Percentiles rank a stretch among this genome's conserved stretches.
Evolutionary conservation across 2,329 filamentous ascomycete species (phyloP).

Genomic region (Botrytis tulipae): DNA sequence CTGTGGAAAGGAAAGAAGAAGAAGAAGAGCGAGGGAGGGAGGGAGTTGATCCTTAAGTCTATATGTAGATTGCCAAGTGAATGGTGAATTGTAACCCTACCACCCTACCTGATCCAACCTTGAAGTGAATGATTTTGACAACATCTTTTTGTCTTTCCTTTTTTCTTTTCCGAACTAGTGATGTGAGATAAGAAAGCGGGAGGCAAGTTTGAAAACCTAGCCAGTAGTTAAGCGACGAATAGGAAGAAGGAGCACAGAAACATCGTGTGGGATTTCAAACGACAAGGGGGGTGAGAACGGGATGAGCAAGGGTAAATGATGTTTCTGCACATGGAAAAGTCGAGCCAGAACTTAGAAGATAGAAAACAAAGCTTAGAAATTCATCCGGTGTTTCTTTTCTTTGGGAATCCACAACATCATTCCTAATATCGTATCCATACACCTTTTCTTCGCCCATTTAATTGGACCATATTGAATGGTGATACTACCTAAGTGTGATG

Average conservation of each 20-base stretch:
- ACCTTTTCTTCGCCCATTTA: neutral
- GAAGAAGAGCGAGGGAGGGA: slow-evolving; percentile 11
- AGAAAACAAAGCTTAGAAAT: neutral
- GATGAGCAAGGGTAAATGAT: neutral
- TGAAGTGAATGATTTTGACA: neutral
- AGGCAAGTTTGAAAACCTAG: neutral
- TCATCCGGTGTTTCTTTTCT: neutral
- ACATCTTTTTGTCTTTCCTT: neutral
- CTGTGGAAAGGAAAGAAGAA: slow-evolving; percentile 8
- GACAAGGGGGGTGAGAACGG: neutral
- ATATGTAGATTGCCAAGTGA: slow-evolving; percentile 1
- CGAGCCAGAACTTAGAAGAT: neutral
- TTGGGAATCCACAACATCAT: neutral
- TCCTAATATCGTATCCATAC: neutral
- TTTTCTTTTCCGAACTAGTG: neutral
- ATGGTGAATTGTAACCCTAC: neutral
- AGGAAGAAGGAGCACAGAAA: neutral
- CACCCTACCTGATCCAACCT: neutral
- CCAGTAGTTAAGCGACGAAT: neutral
- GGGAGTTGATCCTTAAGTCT: slow-evolving; percentile 4
- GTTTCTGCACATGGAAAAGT: neutral
- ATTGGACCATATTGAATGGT: neutral
- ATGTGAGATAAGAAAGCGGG: neutral
- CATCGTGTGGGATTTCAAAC: neutral
- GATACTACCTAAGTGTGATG: neutral